phyloP scores from a whole-genome alignment of 495 filamentous ascomycete species.

The Penicillium argentinense region DNA sequence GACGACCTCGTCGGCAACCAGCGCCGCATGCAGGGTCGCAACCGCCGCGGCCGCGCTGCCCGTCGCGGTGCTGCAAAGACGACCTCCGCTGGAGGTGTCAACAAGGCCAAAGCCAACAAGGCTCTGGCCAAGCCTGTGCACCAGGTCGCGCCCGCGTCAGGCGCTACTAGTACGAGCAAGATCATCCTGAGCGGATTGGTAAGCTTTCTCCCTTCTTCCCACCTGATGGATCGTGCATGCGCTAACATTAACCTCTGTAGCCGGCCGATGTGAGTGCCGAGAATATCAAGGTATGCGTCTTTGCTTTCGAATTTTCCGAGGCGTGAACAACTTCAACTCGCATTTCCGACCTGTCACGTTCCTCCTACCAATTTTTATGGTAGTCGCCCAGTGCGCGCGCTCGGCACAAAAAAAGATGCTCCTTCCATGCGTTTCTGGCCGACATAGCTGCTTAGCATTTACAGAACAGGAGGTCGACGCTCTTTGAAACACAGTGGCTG shows the following conservation, averaged over 20 bases:
- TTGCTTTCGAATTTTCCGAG: slow-evolving; percentile 47
- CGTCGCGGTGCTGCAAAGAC: slow-evolving; percentile 54
- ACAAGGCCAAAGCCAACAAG: slow-evolving; percentile 73
- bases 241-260: slow-evolving; percentile 59
- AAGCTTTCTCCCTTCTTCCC: slow-evolving; percentile 39
- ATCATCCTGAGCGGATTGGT: slow-evolving; percentile 98
- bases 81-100: slow-evolving; percentile 72
- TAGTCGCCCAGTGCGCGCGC: slow-evolving; percentile 21
- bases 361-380: slow-evolving; percentile 26
- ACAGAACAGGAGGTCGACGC: slow-evolving; percentile 49
- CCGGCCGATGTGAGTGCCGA: slow-evolving; percentile 90
- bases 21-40: slow-evolving; percentile 54
- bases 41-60: slow-evolving; percentile 55
- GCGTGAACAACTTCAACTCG: slow-evolving; percentile 38
- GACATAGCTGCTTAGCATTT: too few species aligned
- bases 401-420: slow-evolving; percentile 39
- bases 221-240: background rate
- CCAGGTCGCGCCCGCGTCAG: slow-evolving; percentile 59
- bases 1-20: slow-evolving; percentile 90
- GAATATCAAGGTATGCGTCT: slow-evolving; percentile 96
- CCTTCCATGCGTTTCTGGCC: slow-evolving; percentile 34
- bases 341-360: slow-evolving; percentile 31
- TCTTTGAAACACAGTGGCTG: slow-evolving; percentile 40
- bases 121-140: slow-evolving; percentile 61
- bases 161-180: slow-evolving; percentile 71